Conservation (phyloP, 2,329 filamentous ascomycete genomes). For the Gliomastix tumulicola region DNA sequence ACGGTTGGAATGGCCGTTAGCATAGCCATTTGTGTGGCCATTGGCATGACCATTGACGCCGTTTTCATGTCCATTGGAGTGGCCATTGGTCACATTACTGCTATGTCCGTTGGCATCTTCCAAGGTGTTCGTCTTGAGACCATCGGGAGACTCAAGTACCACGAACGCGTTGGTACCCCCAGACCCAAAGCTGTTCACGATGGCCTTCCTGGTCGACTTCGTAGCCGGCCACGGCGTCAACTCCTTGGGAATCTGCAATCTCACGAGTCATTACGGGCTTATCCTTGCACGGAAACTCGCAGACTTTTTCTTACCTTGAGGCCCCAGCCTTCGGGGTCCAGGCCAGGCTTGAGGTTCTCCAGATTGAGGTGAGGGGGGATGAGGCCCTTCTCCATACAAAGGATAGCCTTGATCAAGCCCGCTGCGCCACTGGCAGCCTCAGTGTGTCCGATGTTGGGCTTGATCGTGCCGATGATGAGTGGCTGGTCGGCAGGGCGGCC, state of each 20-base stretch:
- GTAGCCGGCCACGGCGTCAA: no score
- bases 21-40: not conserved
- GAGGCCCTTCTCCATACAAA: constrained; percentile 18
- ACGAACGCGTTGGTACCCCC: constrained; percentile 19
- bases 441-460: constrained; percentile 9
- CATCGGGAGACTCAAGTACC: no score
- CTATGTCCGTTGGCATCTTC: no score
- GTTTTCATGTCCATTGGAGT: no score
- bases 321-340: constrained; percentile 14
- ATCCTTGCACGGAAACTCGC: no score
- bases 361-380: constrained; percentile 21
- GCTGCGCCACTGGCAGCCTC: constrained; percentile 17
- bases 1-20: not conserved
- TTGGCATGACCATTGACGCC: not conserved
- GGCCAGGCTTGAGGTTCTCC: constrained; percentile 18
- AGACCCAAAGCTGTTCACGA: constrained; percentile 20
- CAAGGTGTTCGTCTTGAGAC: no score
- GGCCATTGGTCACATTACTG: no score
- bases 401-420: constrained; percentile 16
- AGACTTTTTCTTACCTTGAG: no score
- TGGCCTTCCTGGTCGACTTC: no score
- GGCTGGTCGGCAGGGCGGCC: constrained; percentile 1
- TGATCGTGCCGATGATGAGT: constrained; percentile 8
- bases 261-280: no score
- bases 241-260: no score